Evolutionary conservation across 73 alveolate species (phyloP).

Genomic region (Paramecium sexaurelia): DNA sequence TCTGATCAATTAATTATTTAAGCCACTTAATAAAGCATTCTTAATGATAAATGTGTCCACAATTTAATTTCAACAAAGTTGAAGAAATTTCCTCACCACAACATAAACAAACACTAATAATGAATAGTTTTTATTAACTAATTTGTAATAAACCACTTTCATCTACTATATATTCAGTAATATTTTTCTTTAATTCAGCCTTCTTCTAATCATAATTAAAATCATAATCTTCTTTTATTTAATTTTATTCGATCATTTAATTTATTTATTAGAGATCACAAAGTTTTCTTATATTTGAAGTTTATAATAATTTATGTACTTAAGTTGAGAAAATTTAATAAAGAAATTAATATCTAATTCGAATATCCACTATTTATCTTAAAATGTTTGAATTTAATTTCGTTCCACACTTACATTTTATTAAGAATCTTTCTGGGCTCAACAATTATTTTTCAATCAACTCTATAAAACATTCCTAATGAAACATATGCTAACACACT

Average conservation of each 20-base stretch:
- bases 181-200: background rate
- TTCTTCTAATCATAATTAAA: background rate
- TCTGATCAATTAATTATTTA: background rate
- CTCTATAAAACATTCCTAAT: background rate
- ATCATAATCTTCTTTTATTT: background rate
- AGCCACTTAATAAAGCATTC: background rate
- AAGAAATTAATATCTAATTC: background rate
- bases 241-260: background rate
- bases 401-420: background rate
- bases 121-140: background rate
- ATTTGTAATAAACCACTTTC: background rate
- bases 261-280: background rate
- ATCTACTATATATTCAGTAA: background rate
- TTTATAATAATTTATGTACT: background rate
- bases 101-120: background rate
- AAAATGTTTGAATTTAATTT: background rate
- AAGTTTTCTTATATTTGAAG: background rate
- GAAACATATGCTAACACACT: background rate
- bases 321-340: background rate
- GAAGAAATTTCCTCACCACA: background rate
- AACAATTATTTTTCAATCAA: background rate
- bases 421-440: background rate
- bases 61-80: background rate
- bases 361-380: background rate
- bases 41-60: constrained; percentile 7